Evolutionary conservation across 805 yeast genomes (phyloP), one percentile per base, ranked within the genome.

Genomic region (Metschnikowia hibisci): DNA sequence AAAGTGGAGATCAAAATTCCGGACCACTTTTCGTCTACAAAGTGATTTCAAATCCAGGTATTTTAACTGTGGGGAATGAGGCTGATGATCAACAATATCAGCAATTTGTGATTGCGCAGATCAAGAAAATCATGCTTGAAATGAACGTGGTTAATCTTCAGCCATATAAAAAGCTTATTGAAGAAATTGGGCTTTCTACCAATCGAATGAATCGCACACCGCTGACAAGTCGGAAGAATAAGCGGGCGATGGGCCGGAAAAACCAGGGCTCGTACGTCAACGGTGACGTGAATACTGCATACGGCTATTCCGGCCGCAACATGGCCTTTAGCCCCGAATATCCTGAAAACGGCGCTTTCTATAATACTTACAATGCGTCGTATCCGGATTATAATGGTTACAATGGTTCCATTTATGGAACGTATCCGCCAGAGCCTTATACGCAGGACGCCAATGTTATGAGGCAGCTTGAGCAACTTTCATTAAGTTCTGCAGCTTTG

Each of bases 161-260:
- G 59, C 86, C 84, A 28, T 87, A 87, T 63, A 86, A 87, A 58
- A 80, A 95, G 51, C 70, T 93, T 44, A 77, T 90, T 76, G 98
- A 91, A 53, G 98, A 91, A 62, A 91, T 89, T 48, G 97, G 97
- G 3, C 67, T 90, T 31, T 60, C 71, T 8, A 61, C 60, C 43
- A 60, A 60, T 36, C 54, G 71, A 38, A 49, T 67, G 34, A 60
- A 60, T 38, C 52, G 70, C 36, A 50, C 62, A 9, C 22, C 53
- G 3, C 55, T 64, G 4, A 55, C 57, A 10, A 53, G 52, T 40
- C 57, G 66, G 31, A 57, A 61, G 42, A 47, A 42, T 34, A 62
- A 58, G 48, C 53, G 54, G 27, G 23, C 27, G 14, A 7, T 29
- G 40, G 33, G 40, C 20, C 33, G 40, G 14, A 29, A 28, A 20